Base-by-base conservation (phyloP, 306 rosid species). In the Aeschynomene evenia region DNA sequence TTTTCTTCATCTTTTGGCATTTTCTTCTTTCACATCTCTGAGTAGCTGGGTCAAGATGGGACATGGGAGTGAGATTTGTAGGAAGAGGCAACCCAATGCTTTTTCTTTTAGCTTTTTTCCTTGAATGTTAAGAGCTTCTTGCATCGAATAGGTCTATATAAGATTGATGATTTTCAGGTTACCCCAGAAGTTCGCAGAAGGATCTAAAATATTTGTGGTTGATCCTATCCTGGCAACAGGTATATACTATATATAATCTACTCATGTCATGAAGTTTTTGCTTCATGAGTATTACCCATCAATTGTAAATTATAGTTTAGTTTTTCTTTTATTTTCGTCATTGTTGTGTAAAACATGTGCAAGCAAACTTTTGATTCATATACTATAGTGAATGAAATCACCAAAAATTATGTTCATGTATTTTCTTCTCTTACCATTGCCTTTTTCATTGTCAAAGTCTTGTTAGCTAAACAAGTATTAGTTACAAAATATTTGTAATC, bases 151-250 rank as follows among this genome's bases (percentile, higher is more conserved):
- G 6, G 52, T 69, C 19, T 33, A 4, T 24, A 14, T 52, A 46
- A 9, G 43, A 37, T 9, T 37, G 43, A 37, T 46, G 56, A 34
- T 68, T 72, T 66, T 45, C 74, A 93, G 98, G 89, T 66, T 93
- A 76, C 98, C 97, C 0, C 87, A 78, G 12, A 84, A 79, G 22
- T 88, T 94, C 78, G 80, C 90, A 0, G 94, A 87, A 79, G 89
- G 85, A 43, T 86, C 89, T 67, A 87, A 96, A 70, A 82, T 90
- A 64, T 88, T 90, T 79, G 80, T 88, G 58, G 90, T 88, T n/a
- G 98, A 94, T 80, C 97, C 98, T 13, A 90, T 93, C 94, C 85
- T 93, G 37, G 98, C 98, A 64, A 94, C 98, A 46, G 97, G 97
- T 87, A 68, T 63, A 5, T 46, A 22, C 52, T 87, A 68, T 63